These are phyloP conservation scores for Cornus suecica DNA, from an alignment of 148 eudicot species.

Conservation along the genomic window DNA sequence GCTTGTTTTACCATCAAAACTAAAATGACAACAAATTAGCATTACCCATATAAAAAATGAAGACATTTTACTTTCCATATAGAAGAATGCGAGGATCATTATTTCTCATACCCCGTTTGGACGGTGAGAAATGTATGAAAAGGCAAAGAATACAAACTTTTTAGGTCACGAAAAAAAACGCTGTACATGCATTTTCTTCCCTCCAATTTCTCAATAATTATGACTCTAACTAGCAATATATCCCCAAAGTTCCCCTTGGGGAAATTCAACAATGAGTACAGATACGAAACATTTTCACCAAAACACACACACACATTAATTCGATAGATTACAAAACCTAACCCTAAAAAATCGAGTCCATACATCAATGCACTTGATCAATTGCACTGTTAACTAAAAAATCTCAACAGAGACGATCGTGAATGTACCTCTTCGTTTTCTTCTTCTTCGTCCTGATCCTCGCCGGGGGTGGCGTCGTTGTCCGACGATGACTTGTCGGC, in stretches of 20 bases:
- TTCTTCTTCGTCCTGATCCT: conserved; percentile 17
- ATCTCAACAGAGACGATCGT: background rate
- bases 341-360: too few species aligned
- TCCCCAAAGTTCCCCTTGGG: too few species aligned
- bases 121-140: background rate
- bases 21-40: background rate
- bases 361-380: background rate
- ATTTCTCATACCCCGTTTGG: background rate
- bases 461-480: conserved; percentile 23
- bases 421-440: conserved; percentile 28
- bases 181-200: too few species aligned
- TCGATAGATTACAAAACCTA: too few species aligned
- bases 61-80: too few species aligned
- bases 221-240: too few species aligned
- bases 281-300: too few species aligned
- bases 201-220: too few species aligned
- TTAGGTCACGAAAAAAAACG: too few species aligned
- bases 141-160: background rate
- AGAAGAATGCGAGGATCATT: background rate
- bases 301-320: background rate
- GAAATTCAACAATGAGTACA: too few species aligned
- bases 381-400: background rate
- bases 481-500: conserved; percentile 9
- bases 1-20: too few species aligned
- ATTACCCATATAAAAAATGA: background rate